These are phyloP conservation scores for Colletotrichum noveboracense DNA, from an alignment of 2,329 filamentous ascomycete species.

Conservation along the genomic window DNA sequence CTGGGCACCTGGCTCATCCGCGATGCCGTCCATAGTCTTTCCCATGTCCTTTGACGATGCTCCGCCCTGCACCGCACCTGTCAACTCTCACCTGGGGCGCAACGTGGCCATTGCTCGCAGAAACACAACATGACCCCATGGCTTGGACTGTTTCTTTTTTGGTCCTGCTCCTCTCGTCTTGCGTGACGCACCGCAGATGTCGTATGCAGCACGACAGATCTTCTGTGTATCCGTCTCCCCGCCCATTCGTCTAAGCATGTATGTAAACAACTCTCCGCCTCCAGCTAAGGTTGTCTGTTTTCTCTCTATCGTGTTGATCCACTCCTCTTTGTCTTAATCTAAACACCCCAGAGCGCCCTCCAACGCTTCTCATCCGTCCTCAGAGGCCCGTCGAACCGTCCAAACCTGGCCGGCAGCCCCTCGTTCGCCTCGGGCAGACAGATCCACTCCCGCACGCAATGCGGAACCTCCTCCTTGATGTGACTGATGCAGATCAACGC, in stretches of 20 bases:
- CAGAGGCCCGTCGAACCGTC: constrained; percentile 66
- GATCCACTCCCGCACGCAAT: constrained; percentile 82
- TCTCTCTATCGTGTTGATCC: not conserved
- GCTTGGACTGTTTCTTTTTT: not conserved
- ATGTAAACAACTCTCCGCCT: not conserved
- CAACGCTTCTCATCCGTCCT: constrained; percentile 62
- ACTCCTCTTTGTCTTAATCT: not conserved
- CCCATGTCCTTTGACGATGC: not conserved
- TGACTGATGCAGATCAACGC: constrained; percentile 94
- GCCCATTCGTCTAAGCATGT: not conserved
- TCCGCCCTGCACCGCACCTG: not conserved
- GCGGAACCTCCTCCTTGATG: constrained; percentile 87
- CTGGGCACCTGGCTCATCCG: not conserved
- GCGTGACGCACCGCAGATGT: not conserved
- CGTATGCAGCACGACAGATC: not conserved
- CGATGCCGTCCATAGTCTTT: not conserved
- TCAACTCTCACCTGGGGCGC: not conserved
- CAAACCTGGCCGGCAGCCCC: constrained; percentile 65
- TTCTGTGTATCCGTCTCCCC: not conserved
- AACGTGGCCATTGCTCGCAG: not conserved
- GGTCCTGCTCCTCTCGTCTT: not conserved
- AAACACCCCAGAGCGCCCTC: constrained; percentile 67
- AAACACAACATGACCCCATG: not conserved
- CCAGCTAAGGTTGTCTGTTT: not conserved
- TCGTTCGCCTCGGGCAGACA: constrained; percentile 80